These are phyloP conservation scores for Lactarius sanguifluus DNA, from an alignment of 768 basidiomycete species.

Conservation along the genomic window DNA sequence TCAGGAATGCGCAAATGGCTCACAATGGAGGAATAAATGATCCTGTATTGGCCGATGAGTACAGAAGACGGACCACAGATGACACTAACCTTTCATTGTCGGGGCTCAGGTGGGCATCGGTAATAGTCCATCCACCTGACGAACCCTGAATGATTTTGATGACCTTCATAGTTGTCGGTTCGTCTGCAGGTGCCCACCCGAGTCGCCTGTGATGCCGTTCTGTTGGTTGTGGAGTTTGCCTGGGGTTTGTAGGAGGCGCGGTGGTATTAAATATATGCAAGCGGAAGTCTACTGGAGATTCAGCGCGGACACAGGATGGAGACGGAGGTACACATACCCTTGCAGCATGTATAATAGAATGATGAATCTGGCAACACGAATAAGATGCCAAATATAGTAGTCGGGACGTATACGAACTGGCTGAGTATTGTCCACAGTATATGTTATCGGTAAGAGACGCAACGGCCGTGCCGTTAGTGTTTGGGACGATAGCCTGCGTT, in stretches of 20 bases:
- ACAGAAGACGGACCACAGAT: background rate
- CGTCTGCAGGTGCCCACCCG: slow-evolving; percentile 38
- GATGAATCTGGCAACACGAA: slow-evolving; percentile 61
- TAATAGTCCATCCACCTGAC: slow-evolving; percentile 88
- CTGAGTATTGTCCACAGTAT: slow-evolving; percentile 84
- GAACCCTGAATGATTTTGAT: slow-evolving; percentile 72
- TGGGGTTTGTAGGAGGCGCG: slow-evolving; percentile 41
- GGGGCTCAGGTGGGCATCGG: slow-evolving; percentile 87
- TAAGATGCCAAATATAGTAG: slow-evolving; percentile 12
- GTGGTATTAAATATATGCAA: slow-evolving; percentile 86
- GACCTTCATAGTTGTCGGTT: slow-evolving; percentile 49
- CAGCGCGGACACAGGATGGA: background rate
- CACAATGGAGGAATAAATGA: slow-evolving; percentile 92
- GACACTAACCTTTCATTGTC: slow-evolving; percentile 74
- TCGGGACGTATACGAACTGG: slow-evolving; percentile 43
- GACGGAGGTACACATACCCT: slow-evolving; percentile 48
- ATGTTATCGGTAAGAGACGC: slow-evolving; percentile 70
- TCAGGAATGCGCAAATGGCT: slow-evolving; percentile 29
- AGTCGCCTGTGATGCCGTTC: slow-evolving; percentile 26
- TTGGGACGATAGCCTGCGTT: slow-evolving; percentile 70
- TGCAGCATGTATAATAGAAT: slow-evolving; percentile 91
- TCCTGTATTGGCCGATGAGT: slow-evolving; percentile 44
- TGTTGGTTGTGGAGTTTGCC: slow-evolving; percentile 18
- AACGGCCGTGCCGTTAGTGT: slow-evolving; percentile 77
- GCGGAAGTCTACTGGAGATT: slow-evolving; percentile 64